Evolutionary conservation across 2,329 filamentous ascomycete genomes (phyloP).

Genomic region (Elsinoe necatrix): DNA sequence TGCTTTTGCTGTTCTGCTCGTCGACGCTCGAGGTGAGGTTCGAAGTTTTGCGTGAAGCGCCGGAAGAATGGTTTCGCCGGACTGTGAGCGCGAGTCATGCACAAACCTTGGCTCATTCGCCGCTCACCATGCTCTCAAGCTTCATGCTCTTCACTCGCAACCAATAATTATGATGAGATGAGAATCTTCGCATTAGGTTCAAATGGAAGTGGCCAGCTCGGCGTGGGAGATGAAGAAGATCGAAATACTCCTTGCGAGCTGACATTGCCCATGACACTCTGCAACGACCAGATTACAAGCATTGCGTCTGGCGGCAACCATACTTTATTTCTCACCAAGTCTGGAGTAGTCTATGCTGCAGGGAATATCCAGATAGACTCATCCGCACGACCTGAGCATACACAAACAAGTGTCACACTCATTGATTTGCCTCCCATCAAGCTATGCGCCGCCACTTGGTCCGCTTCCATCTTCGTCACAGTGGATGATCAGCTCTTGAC

Average conservation of each 20-base stretch:
- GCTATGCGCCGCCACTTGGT: constrained; percentile 68
- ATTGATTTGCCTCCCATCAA: constrained; percentile 20
- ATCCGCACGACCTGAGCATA: not conserved
- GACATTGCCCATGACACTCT: constrained; percentile 1
- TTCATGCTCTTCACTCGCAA: not conserved
- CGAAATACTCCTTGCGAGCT: constrained; percentile 26
- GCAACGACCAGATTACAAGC: constrained; percentile 16
- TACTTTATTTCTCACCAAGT: constrained; percentile 60
- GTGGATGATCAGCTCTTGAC: constrained; percentile 49
- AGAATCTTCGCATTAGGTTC: constrained; percentile 42
- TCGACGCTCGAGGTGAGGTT: not conserved
- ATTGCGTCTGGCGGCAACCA: constrained; percentile 74
- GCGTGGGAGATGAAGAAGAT: constrained; percentile 38
- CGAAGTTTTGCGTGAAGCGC: constrained; percentile 11
- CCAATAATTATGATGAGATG: constrained; percentile 12
- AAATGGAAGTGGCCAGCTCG: constrained; percentile 46
- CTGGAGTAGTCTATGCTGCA: constrained; percentile 54
- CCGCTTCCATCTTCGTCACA: constrained; percentile 56
- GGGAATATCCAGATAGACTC: constrained; percentile 49
- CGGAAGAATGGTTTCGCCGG: constrained; percentile 15
- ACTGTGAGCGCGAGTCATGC: not conserved
- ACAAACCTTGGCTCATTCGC: constrained; percentile 13
- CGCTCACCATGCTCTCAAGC: constrained; percentile 20
- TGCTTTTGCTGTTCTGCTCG: not conserved
- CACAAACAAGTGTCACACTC: not conserved